Base-by-base conservation (phyloP, 805 yeast species). In the Ogataea chonburiensis region DNA sequence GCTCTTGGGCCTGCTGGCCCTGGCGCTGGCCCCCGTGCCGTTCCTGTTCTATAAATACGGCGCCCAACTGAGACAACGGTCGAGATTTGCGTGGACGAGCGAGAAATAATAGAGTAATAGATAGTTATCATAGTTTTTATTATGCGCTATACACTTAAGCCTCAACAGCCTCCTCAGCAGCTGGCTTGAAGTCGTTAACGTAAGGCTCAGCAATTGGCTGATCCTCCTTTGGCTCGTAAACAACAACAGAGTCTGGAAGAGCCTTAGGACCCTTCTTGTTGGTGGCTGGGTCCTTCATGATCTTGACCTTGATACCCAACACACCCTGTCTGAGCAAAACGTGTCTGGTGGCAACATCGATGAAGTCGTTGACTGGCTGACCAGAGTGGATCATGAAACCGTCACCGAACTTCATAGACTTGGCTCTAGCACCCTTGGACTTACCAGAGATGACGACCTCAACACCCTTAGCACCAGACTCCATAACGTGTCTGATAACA, bases 331-430 rank as follows among this genome's bases (percentile, higher is more conserved):
- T 89, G 80, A 93, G 84, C 70, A 93, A 79, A 63, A 91, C 98
- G 91, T 93, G 98, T 77, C 98, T 89, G 71, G 95, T 89, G 62
- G 98, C 98, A 68, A 81, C 75, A 75, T 93, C 98, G 68, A 93
- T 93, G 84, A 93, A 93, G 70, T 93, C 98, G 60, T 77, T 81
- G 71, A 91, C 93, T 76, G 98, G 98, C 80, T 93, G 98, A 86
- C 98, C 98, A 66, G 97, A 88, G 93, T 93, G 98, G 81, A 93
- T 93, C 93, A 93, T 86, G 96, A 93, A 93, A 81, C 98, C 98
- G 71, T 91, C 98, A 69, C 93, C 84, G 83, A 91, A 93, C 78
- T 93, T 93, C 95, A 93, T 95, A 66, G 97, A 82, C 86, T 93
- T 93, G 65, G 98, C 98, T 81, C 98, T 88, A 65, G 98, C 98